A percentile compares a stretch with the other conserved stretches of the same genome.
These are phyloP conservation scores for Xerophyta viscosa DNA, from an alignment of 106 monocot species.

Conservation along the genomic window DNA sequence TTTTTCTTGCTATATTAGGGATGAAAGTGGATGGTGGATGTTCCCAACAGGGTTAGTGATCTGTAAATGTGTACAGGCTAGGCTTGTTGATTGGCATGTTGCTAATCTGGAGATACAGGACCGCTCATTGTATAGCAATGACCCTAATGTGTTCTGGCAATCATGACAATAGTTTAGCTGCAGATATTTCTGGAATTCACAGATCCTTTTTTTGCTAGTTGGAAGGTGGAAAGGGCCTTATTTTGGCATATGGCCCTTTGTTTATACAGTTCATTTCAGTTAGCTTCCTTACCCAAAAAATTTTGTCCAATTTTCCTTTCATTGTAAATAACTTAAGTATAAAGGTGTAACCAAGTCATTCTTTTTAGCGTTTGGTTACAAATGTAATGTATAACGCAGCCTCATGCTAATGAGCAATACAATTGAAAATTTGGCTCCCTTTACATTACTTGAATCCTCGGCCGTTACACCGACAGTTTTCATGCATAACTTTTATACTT, in stretches of 20 bases:
- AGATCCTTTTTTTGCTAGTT: no score
- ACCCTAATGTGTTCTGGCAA: constrained; percentile 82
- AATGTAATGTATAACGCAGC: constrained; percentile 1
- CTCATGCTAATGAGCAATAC: constrained; percentile 9
- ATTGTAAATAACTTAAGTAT: constrained; percentile 31
- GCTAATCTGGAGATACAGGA: constrained; percentile 99
- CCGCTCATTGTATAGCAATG: constrained; percentile 87
- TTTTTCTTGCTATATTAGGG: no score
- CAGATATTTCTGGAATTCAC: constrained; percentile 4
- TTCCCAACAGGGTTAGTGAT: constrained; percentile 62
- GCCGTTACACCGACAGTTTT: no score
- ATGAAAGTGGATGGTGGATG: constrained; percentile 97
- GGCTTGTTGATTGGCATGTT: constrained; percentile 87
- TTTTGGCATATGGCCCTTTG: constrained; percentile 15
- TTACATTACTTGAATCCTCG: no score
- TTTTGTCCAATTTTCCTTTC: constrained; percentile 9
- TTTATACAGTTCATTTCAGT: neutral
- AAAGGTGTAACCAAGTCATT: constrained; percentile 21
- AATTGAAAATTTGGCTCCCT: neutral
- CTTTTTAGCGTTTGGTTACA: constrained; percentile 18
- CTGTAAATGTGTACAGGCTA: constrained; percentile 81
- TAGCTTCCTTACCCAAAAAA: neutral
- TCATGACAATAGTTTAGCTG: constrained; percentile 41
- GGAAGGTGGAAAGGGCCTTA: constrained; percentile 8
- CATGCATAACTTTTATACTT: no score